Evolutionary conservation across 345 rosid genomes (phyloP), one percentile per base, ranked within the genome.

Genomic region (Moricandia arvensis): DNA sequence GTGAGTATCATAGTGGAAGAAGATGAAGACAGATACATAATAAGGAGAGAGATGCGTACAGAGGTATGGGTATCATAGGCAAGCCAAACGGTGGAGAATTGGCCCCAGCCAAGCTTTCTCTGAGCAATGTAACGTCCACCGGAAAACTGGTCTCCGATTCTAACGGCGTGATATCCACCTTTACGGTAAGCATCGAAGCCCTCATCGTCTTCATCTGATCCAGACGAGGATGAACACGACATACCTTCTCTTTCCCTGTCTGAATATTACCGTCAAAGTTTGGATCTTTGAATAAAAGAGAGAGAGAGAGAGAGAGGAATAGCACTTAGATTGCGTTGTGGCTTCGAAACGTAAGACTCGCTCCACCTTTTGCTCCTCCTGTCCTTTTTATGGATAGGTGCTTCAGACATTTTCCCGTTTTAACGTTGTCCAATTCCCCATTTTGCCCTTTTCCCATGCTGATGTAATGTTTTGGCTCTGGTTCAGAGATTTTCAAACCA

Each of bases 151-250:
- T 95, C 98, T 55, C 96, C 96, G 76, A 88, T 72, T 75, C 99
- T 84, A 11, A 95, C 99, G 27, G 99, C 99, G 68, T 95, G 99
- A 77, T 95, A 95, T 3, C 99, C 99, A 37, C 99, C 99, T 81
- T 92, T 92, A 81, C 99, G 80, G 80, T 95, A 95, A 7, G 92
- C 86, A 70, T 95, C 98, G 79, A 89, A n/a, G n/a, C n/a, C n/a
- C n/a, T n/a, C n/a, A n/a, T n/a, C n/a, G n/a, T 91, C 98, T 11
- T 88, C 98, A 75, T 90, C 97, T 35, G 99, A 96, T 18, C 93
- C n/a, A n/a, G n/a, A n/a, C n/a, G n/a, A n/a, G n/a, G n/a, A n/a
- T n/a, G 96, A 89, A 75, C 91, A 88, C 76, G 92, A 87, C 92
- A 90, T 87, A n/a, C 71, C 61, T 66, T n/a, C n/a, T n/a, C n/a